These are phyloP conservation scores for Coniochaeta sp. DNA, from an alignment of 2,329 filamentous ascomycete genomes.

Conservation along the genomic window DNA sequence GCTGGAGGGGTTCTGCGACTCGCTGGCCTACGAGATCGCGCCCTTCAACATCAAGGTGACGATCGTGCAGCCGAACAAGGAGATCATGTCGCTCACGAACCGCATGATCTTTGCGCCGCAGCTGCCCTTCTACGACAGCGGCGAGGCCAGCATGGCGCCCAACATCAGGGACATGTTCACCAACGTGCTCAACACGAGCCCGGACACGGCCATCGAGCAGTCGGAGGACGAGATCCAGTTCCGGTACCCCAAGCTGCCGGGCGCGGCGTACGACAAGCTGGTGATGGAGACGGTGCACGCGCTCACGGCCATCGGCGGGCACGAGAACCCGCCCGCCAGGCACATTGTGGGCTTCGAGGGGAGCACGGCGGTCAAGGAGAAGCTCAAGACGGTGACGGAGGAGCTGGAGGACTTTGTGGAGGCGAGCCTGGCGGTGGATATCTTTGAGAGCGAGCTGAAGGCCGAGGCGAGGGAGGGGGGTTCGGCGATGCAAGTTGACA, in stretches of 20 bases:
- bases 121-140: slow-evolving; percentile 56
- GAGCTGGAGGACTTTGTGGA: slow-evolving; percentile 95
- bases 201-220: slow-evolving; percentile 47
- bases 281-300: slow-evolving; percentile 88
- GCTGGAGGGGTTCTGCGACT: slow-evolving; percentile 91
- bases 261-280: slow-evolving; percentile 61
- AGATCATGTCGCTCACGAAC: slow-evolving; percentile 82
- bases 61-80: slow-evolving; percentile 91
- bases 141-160: slow-evolving; percentile 65
- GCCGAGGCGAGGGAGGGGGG: slow-evolving; percentile 37
- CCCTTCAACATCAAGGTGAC: slow-evolving; percentile 97
- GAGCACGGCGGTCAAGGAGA: slow-evolving; percentile 83
- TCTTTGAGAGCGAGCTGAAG: slow-evolving; percentile 51
- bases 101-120: slow-evolving; percentile 77
- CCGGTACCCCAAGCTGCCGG: slow-evolving; percentile 67
- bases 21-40: slow-evolving; percentile 89
- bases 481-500: slow-evolving; percentile 2
- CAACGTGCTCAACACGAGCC: slow-evolving; percentile 69
- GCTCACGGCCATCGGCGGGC: slow-evolving; percentile 83
- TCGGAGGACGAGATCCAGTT: slow-evolving; percentile 42
- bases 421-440: slow-evolving; percentile 78
- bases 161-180: slow-evolving; percentile 76
- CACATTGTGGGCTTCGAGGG: slow-evolving; percentile 93
- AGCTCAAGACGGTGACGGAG: slow-evolving; percentile 91
- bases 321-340: slow-evolving; percentile 88